Evolutionary conservation across 2,329 filamentous ascomycete genomes (phyloP).

Genomic region (Fusarium cicatricum): DNA sequence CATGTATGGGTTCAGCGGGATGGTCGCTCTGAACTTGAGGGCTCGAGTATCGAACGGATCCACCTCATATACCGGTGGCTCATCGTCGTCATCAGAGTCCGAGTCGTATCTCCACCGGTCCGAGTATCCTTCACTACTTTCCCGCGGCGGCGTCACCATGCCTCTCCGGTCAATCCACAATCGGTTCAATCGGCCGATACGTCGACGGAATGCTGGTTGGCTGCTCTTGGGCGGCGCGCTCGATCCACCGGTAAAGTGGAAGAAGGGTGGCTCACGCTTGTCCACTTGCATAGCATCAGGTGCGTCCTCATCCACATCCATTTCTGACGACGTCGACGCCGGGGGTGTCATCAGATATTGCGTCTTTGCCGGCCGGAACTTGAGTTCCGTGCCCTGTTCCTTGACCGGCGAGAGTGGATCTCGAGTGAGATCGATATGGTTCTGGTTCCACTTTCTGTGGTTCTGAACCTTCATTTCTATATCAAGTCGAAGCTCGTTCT

Average conservation of each 20-base stretch:
- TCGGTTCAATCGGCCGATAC: slow-evolving; percentile 84
- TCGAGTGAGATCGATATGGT: slow-evolving; percentile 87
- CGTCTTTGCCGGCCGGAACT: slow-evolving; percentile 76
- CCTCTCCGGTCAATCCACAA: slow-evolving; percentile 88
- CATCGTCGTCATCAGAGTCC: slow-evolving; percentile 83
- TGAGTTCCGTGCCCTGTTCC: slow-evolving; percentile 67
- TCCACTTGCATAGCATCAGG: slow-evolving; percentile 54
- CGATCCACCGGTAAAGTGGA: slow-evolving; percentile 56
- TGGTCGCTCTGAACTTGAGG: slow-evolving; percentile 68
- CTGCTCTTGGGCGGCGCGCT: slow-evolving; percentile 51
- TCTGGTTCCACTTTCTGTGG: slow-evolving; percentile 90
- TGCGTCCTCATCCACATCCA: slow-evolving; percentile 62
- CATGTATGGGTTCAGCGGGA: slow-evolving; percentile 58
- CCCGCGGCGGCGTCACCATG: slow-evolving; percentile 60
- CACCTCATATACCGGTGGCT: slow-evolving; percentile 73
- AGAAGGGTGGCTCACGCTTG: slow-evolving; percentile 48
- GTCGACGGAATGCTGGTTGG: slow-evolving; percentile 78
- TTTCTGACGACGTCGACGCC: slow-evolving; percentile 63
- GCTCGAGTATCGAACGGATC: slow-evolving; percentile 73
- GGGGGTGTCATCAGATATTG: slow-evolving; percentile 75
- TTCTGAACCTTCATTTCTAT: slow-evolving; percentile 88
- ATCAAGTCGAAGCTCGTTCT: slow-evolving; percentile 80
- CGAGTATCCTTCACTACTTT: slow-evolving; percentile 54
- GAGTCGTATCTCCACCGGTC: slow-evolving; percentile 90
- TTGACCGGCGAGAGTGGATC: slow-evolving; percentile 82